These are phyloP conservation scores for Niebla homalea DNA, from an alignment of 495 filamentous ascomycete species.

Conservation along the genomic window DNA sequence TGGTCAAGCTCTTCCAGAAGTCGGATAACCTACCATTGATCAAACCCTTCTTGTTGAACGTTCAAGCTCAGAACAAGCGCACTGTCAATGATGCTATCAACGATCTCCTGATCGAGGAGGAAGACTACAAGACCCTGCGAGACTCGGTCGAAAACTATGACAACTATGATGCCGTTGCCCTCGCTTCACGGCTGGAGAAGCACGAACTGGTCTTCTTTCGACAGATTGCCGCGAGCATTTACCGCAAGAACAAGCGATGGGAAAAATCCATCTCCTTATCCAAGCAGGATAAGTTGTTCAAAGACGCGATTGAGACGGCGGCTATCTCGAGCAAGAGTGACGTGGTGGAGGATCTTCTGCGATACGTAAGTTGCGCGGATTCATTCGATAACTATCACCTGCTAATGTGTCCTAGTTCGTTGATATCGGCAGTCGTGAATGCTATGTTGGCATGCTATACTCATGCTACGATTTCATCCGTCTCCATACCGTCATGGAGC, in stretches of 20 bases:
- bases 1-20: conserved; percentile 95
- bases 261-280: conserved; percentile 97
- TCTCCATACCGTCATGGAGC: conserved; percentile 80
- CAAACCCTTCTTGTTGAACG: conserved; percentile 96
- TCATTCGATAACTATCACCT: background rate
- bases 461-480: conserved; percentile 96
- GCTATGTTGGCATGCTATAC: conserved; percentile 98
- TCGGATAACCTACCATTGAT: conserved; percentile 97
- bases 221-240: conserved; percentile 95
- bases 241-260: conserved; percentile 99
- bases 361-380: conserved; percentile 65
- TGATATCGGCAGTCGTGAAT: conserved; percentile 96
- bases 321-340: conserved; percentile 87
- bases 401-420: conserved; percentile 58
- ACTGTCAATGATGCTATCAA: conserved; percentile 98
- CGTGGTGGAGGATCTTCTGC: conserved; percentile 86
- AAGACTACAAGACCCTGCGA: conserved; percentile 95
- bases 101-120: conserved; percentile 94
- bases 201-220: conserved; percentile 99
- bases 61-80: conserved; percentile 94
- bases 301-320: conserved; percentile 97
- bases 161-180: conserved; percentile 95
- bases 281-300: conserved; percentile 99
- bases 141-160: conserved; percentile 98
- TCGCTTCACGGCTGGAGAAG: conserved; percentile 85